Evolutionary conservation across 1,284 basidiomycete species (phyloP), one percentile per base, ranked within the genome.

Genomic region (Earliella scabrosa): DNA sequence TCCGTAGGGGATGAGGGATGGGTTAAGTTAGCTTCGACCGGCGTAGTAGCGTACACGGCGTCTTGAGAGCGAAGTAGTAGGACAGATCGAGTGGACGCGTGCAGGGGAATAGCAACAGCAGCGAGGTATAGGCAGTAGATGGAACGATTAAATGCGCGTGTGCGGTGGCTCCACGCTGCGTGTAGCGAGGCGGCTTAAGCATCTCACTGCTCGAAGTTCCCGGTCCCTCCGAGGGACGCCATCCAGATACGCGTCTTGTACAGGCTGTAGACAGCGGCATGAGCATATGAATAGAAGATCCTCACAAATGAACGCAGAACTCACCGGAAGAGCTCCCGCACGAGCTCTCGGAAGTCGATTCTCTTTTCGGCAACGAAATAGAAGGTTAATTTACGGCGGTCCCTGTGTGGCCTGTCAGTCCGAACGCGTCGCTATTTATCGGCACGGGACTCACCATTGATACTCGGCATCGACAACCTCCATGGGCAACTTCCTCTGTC

Each of bases 401-500:
- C 95, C 92, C 92, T 94, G 63, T 1, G 54, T 31, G 9, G 36
- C 27, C 49, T 43, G 18, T 55, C 36, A 49, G 34, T 34, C 53
- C 45, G 40, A 26, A 18, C 45, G 54, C 41, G 35, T 16, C 36
- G 31, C 8, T 16, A 35, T 26, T 16, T 20, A 7, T 20, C 10
- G 26, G 29, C 34, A 23, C 4, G 34, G 56, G 13, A 77, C 87
- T 38, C 56, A 93, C 93, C 93, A 98, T 73, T 99, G 97, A 78
- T 97, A 98, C 76, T 98, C 97, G 29, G 95, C 96, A 71, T 97
- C 95, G 54, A 97, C 89, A 56, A 99, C 95, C 74, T 96, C 93
- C 97, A 99, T 99, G 16, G 95, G 95, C 67, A 99, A 76, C 68
- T 95, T 93, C 76, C 94, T 92, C 73, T 94, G 92, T 47, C 86